Conservation (phyloP, 2,329 filamentous ascomycete species). For the Colletotrichum sp. region DNA sequence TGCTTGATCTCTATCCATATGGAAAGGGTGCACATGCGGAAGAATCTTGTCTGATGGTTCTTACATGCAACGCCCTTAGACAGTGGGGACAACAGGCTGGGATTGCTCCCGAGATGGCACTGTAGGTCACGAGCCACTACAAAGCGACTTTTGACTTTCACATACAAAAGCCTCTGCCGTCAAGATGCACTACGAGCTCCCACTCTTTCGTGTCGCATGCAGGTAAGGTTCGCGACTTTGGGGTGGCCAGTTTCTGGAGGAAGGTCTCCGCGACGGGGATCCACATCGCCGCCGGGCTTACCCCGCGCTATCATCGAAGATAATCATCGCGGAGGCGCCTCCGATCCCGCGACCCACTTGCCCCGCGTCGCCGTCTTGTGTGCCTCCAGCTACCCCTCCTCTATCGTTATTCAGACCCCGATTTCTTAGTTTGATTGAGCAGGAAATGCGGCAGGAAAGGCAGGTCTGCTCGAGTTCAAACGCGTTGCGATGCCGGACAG, state of each 20-base stretch:
- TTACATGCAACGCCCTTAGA: neutral
- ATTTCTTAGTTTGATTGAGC: neutral
- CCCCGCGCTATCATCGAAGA: neutral
- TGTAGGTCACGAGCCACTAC: neutral
- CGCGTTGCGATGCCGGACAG: neutral
- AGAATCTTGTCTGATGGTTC: neutral
- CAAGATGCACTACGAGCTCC: neutral
- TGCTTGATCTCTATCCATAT: neutral
- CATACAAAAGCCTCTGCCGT: fast-evolving
- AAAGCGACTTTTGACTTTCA: neutral
- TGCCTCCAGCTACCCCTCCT: neutral
- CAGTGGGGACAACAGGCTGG: neutral
- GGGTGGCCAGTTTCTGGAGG: neutral
- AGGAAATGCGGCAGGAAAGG: neutral
- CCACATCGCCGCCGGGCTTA: neutral
- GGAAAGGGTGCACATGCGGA: neutral
- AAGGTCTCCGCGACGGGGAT: neutral
- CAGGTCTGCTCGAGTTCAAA: neutral
- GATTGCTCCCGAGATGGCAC: neutral
- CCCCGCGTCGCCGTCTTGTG: neutral
- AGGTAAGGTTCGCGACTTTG: neutral
- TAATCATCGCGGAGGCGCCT: neutral
- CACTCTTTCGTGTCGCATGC: neutral
- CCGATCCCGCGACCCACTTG: neutral
- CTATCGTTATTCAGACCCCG: neutral